Percentiles rank a stretch among this genome's conserved stretches.
These are phyloP conservation scores for Tylopilus balloui DNA, from an alignment of 768 basidiomycete species.

Conservation along the genomic window DNA sequence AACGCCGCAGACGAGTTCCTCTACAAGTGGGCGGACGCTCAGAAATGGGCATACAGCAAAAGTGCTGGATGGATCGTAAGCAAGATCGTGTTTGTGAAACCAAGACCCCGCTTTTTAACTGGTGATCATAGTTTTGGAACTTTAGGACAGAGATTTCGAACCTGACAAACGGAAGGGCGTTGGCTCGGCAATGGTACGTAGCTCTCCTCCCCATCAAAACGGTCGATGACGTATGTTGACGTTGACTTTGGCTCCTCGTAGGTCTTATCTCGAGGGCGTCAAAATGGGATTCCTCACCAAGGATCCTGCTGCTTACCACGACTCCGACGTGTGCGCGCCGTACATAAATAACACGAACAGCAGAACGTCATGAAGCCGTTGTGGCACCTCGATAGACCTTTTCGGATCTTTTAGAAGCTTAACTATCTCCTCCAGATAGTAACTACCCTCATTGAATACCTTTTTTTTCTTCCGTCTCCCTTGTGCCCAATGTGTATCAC, in stretches of 20 bases:
- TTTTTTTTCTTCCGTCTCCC: neutral
- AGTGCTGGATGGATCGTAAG: slow-evolving; percentile 65
- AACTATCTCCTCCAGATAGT: no score
- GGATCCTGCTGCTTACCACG: slow-evolving; percentile 52
- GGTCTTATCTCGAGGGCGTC: slow-evolving; percentile 69
- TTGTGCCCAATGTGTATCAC: no score
- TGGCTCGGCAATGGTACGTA: slow-evolving; percentile 62
- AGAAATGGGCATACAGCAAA: slow-evolving; percentile 60
- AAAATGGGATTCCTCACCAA: slow-evolving; percentile 54
- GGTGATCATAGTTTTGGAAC: slow-evolving; percentile 53
- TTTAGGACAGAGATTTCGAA: slow-evolving; percentile 64
- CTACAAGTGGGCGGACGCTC: slow-evolving; percentile 68
- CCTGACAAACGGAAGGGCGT: slow-evolving; percentile 39
- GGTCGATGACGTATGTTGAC: neutral
- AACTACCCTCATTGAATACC: neutral
- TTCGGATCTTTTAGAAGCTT: no score
- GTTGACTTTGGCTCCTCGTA: no score
- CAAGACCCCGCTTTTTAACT: neutral
- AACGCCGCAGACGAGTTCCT: slow-evolving; percentile 59
- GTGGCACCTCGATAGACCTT: no score
- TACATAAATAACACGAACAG: slow-evolving; percentile 33
- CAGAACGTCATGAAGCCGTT: slow-evolving; percentile 4
- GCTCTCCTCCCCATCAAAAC: neutral
- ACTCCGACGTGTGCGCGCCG: slow-evolving; percentile 60
- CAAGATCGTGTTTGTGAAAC: slow-evolving; percentile 1